These are phyloP conservation scores for Picea sitchensis DNA, from an alignment of 75 land plant species.

Conservation along the genomic window DNA sequence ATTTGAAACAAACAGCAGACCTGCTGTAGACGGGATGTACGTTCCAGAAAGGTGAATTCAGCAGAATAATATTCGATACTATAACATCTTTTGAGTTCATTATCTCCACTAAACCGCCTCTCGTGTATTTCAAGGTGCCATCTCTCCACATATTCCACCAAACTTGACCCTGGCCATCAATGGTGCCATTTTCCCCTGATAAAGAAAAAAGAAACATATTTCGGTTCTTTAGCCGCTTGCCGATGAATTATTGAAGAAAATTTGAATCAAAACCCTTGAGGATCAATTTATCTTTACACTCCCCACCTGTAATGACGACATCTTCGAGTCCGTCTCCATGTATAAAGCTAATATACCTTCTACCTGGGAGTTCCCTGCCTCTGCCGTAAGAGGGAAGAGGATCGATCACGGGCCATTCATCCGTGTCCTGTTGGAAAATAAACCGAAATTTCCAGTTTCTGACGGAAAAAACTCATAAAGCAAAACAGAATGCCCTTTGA, in stretches of 20 bases:
- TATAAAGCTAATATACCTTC: conserved; percentile 63
- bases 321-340: conserved; percentile 57
- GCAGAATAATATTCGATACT: conserved; percentile 72
- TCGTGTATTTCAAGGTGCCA: conserved; percentile 54
- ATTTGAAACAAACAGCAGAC: conserved; percentile 18
- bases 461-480: not conserved
- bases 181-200: conserved; percentile 90
- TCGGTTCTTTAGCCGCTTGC: too few species aligned
- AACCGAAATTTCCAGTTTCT: too few species aligned
- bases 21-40: conserved; percentile 92
- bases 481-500: not conserved
- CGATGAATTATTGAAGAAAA: too few species aligned
- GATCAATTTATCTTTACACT: not conserved
- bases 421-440: conserved; percentile 36
- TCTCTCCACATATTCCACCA: conserved; percentile 93
- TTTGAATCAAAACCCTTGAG: not conserved
- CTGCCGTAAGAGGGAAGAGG: conserved; percentile 87
- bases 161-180: conserved; percentile 89
- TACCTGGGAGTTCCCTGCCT: conserved; percentile 71
- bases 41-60: conserved; percentile 90
- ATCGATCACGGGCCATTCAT: conserved; percentile 64
- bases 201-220: not conserved
- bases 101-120: conserved; percentile 78
- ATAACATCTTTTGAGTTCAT: conserved; percentile 62
- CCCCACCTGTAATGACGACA: conserved; percentile 60